These are phyloP conservation scores for Gypsophila paniculata DNA, from an alignment of 179 eudicot species.

Conservation along the genomic window DNA sequence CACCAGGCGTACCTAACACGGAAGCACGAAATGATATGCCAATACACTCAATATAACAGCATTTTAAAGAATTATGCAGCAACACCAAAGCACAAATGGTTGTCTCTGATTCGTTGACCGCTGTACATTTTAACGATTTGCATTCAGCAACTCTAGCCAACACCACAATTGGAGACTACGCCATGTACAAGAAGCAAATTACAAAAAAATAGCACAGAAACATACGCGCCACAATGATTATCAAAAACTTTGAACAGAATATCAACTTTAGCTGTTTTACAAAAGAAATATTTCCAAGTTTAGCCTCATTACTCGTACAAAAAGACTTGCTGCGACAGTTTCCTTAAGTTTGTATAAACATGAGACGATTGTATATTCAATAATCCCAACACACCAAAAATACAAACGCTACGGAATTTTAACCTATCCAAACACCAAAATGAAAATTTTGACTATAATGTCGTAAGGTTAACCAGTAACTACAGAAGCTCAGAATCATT, in stretches of 20 bases:
- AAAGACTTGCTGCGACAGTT: neutral
- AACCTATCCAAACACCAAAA: neutral
- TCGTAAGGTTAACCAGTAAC: too few species aligned
- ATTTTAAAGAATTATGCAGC: neutral
- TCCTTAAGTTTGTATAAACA: neutral
- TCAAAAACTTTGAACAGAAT: neutral
- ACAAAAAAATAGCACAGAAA: neutral
- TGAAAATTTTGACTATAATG: too few species aligned
- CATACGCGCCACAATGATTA: neutral
- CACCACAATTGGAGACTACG: neutral
- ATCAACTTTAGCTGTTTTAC: neutral
- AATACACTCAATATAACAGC: neutral
- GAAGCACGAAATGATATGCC: neutral
- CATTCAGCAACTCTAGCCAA: neutral
- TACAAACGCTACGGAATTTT: too few species aligned
- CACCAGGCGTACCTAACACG: slow-evolving; percentile 58
- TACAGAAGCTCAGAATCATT: neutral
- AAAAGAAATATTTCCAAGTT: neutral
- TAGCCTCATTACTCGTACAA: neutral
- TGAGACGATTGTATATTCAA: neutral
- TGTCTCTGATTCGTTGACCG: neutral
- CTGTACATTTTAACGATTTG: neutral
- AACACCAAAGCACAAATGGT: neutral
- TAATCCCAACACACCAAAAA: neutral
- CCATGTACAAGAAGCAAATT: neutral